Evolutionary conservation across 202 grass and related monocot species (phyloP).

Genomic region (Brachypodium distachyon): DNA sequence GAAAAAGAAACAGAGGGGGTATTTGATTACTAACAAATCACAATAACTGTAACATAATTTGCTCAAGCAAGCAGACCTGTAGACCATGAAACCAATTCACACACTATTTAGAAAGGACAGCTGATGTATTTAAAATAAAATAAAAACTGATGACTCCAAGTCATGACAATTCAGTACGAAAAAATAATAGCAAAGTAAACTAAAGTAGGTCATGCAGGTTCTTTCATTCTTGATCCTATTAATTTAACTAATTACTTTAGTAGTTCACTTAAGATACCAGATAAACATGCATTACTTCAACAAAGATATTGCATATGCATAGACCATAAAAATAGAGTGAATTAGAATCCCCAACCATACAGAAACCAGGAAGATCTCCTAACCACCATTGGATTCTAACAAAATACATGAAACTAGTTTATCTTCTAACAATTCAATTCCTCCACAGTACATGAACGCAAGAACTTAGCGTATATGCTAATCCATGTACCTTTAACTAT

Average conservation of each 20-base stretch:
- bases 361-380: background rate
- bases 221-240: background rate
- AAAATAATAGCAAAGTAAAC: background rate
- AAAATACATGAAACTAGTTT: slow-evolving; percentile 4
- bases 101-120: background rate
- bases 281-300: background rate
- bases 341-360: background rate
- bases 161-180: too few relatives aligned
- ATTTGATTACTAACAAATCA: background rate
- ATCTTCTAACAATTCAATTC: slow-evolving; percentile 11
- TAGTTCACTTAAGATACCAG: background rate
- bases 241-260: background rate
- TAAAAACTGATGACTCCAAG: background rate
- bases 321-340: slow-evolving; percentile 8
- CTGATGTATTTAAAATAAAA: background rate
- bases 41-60: background rate
- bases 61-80: background rate
- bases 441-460: background rate
- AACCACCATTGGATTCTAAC: background rate
- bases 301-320: slow-evolving; percentile 2
- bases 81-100: background rate
- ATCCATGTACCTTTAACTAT: slow-evolving; percentile 29
- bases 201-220: background rate
- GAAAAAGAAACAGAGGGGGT: too few relatives aligned
- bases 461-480: background rate